phyloP scores from a whole-genome alignment of 2,329 filamentous ascomycete genomes.

The Nakataea oryzae region DNA sequence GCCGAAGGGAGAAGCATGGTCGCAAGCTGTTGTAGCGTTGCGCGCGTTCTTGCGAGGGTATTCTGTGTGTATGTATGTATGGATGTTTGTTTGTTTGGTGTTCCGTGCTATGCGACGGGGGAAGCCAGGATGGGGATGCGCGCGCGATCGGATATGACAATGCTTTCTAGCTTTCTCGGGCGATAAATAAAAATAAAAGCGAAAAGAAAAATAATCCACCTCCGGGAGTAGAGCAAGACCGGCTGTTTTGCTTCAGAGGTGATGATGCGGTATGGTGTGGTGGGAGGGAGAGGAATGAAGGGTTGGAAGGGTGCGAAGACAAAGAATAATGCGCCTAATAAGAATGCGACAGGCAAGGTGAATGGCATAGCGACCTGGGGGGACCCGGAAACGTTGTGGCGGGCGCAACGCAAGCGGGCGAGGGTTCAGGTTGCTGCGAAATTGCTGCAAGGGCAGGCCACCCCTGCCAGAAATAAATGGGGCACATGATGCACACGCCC shows the following conservation, averaged over 20 bases:
- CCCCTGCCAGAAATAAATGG: background rate
- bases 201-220: too few relatives aligned
- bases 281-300: background rate
- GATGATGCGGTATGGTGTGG: background rate
- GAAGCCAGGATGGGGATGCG: background rate
- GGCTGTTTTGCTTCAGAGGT: background rate
- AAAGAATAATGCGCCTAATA: constrained; percentile 2
- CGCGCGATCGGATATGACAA: background rate
- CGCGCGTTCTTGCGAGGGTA: background rate
- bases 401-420: background rate
- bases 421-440: background rate
- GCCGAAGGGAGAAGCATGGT: constrained; percentile 4
- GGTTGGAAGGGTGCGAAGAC: background rate
- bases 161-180: too few relatives aligned
- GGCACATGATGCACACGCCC: background rate
- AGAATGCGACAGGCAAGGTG: background rate
- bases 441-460: background rate
- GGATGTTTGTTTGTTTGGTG: too few relatives aligned
- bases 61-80: background rate
- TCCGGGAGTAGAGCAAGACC: background rate
- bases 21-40: background rate
- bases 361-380: too few relatives aligned
- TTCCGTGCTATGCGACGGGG: background rate
- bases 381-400: background rate
- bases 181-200: too few relatives aligned